Evolutionary conservation across 805 yeast species (phyloP), one percentile per base, ranked within the genome.

Genomic region (Monosporozyma yasuniensis): DNA sequence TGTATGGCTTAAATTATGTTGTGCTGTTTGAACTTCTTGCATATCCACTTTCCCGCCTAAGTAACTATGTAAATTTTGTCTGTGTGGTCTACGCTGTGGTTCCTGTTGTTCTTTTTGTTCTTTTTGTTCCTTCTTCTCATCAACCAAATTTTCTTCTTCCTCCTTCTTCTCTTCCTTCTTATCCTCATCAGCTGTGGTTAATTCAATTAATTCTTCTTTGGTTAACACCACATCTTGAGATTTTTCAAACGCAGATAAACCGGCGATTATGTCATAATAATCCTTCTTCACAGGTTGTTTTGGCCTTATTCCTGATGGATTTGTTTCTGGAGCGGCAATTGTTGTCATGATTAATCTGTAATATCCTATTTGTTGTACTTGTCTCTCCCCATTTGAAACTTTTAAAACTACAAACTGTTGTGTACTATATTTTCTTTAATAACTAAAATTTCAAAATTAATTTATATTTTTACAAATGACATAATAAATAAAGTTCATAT

Each of bases 211-310:
- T 46, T 66, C 68, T 28, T 56, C 57, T 10, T 46, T 50, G 4
- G 59, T 55, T 16, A 65, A 51, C 3, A 53, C 53, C 3, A 63
- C 61, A 21, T 61, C 61, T 23, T 63, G 64, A 1, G 67, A 61
- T 25, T 55, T 53, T 44, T 64, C 68, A 38, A 64, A 57, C 1
- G 66, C 64, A 1, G 66, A 55, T 21, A 65, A 52, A n/a, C 64
- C 64, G 5, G 62, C 55, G 23, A 66, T 58, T 11, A 63, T 58
- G 39, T 61, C 66, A 50, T 64, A 66, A 28, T 65, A 65, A 30
- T 55, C 35, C 21, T 38, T 35, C 27, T 37, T 19, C 18, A 18
- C 25, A 30, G 44, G 21, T 16, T 10, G 16, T 39, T 14, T 16
- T 35, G 21, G 22, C 22, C 22, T 16, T 18, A 30, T 32, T 4